A percentile compares a stretch with the other conserved stretches of the same genome.
phyloP scores from a whole-genome alignment of 2,329 filamentous ascomycete species.

The Botryotinia calthae region DNA sequence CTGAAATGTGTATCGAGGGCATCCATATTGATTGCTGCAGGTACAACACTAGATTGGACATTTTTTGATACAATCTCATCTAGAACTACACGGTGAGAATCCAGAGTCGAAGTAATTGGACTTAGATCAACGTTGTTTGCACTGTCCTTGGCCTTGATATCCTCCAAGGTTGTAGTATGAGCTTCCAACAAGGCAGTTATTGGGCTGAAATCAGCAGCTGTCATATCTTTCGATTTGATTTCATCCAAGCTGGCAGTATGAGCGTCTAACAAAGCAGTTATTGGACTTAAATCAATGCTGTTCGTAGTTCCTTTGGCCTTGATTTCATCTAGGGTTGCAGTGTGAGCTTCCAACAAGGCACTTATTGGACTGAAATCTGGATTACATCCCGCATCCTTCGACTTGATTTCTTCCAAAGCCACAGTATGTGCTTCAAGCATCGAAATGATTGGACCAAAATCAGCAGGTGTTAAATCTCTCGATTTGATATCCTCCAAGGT shows the following conservation, averaged over 20 bases:
- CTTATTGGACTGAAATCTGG: too few relatives aligned
- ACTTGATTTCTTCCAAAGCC: too few relatives aligned
- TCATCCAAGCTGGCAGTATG: too few relatives aligned
- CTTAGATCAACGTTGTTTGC: background rate
- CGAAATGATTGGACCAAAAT: too few relatives aligned
- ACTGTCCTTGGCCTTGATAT: conserved; percentile 22
- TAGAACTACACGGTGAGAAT: conserved; percentile 15
- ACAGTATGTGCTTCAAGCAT: too few relatives aligned
- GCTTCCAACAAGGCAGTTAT: background rate
- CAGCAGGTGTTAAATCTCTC: background rate
- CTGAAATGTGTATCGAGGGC: conserved; percentile 20
- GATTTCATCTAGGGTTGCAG: background rate
- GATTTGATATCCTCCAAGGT: conserved; percentile 25
- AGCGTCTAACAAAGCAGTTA: background rate
- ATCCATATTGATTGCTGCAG: background rate
- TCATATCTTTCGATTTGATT: background rate
- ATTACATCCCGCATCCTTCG: background rate
- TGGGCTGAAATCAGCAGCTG: background rate
- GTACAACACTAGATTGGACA: background rate
- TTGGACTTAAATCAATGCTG: background rate
- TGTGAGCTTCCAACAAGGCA: background rate
- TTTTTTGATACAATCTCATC: conserved; percentile 22
- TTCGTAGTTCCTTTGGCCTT: too few relatives aligned
- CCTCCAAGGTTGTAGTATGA: conserved; percentile 20
- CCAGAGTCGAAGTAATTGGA: conserved; percentile 15